Base-by-base conservation (phyloP, 2,329 filamentous ascomycete species). In the Alternaria incomplexa region DNA sequence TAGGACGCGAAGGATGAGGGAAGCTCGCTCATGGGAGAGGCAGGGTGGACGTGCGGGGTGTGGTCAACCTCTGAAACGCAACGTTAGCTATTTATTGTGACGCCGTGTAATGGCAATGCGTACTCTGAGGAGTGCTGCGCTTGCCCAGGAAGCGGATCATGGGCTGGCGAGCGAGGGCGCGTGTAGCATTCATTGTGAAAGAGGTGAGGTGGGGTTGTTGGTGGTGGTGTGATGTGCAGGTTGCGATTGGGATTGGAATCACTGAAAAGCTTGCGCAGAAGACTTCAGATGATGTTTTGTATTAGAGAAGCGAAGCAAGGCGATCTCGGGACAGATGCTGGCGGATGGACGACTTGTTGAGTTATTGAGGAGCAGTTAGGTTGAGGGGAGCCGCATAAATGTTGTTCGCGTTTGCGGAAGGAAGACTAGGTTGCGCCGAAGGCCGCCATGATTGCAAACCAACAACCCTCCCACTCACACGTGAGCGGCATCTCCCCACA, bases 1-100 rank as follows among this genome's bases (percentile, higher is more conserved):
- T 94, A 94, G 73, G 86, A 86, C 79, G 90, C 91, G 84, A 94
- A 94, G 64, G 86, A 88, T 68, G 85, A 80, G 45, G 91, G 91
- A 23, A 93, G 89, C 32, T 84, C 81, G 73, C 88, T 83, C 36
- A 85, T 85, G 47, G 91, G 90, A 26, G 90, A 89, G 63, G 89
- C 90, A 43, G 91, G 91, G 84, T 93, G 91, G 71, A 88, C 87
- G 70, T 89, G 86, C 65, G 91, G 90, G 48, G 89, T 85, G 85
- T 93, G 91, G 84, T 93, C 91, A 76, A 93, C 76, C 72, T 89
- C 91, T 93, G 81, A 26, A 26, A 30, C 15, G 30, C 17, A 25
- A 48, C 30, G 56, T 77, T 56, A 74, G 68, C 47, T 45, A 44
- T 43, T 11, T 46, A 11, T 32, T 12, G 47, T 30, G 53, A 62